Evolutionary conservation across 345 rosid species (phyloP), one percentile per base, ranked within the genome.

Genomic region (Camelina neglecta): DNA sequence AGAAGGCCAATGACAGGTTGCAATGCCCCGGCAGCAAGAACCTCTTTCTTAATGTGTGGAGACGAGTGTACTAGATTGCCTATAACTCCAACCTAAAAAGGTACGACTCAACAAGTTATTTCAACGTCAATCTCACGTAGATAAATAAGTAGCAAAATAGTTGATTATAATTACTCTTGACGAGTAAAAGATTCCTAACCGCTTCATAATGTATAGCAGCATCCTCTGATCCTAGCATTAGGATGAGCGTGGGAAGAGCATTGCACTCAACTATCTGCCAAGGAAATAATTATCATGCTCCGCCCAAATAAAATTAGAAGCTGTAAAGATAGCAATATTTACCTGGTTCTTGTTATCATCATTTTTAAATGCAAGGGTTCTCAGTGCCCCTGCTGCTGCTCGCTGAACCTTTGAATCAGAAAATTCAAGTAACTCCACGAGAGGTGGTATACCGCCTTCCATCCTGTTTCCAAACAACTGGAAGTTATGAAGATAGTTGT

Each of bases 171-270:
- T 51, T 53, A 67, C 35, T 66, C 65, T 51, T 7, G 31, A 39
- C 13, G 29, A 58, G 55, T 13, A 26, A 13, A 31, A 60, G 15
- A 59, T 50, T 71, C 33, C 91, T 76, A 86, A 95, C 99, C 83
- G 96, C 96, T 85, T 95, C 99, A 85, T 95, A 95, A 80, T 95
- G 99, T 79, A 95, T 95, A 60, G 96, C 97, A 85, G 97, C 84
- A 84, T 90, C 99, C 80, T 95, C 97, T 39, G 99, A 95, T 75
- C 93, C 84, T 74, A 95, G 84, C 99, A 95, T 95, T 61, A 92
- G 75, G 74, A 95, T 95, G 69, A 95, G 97, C 4, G 91, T 89
- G 20, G 99, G 96, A 79, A 95, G 97, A 35, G 99, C 97, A 82
- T 87, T 85, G 76, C 90, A 89, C 65, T 90, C 97, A 68, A 95